Evolutionary conservation across 805 yeast species (phyloP).

Genomic region (Candida schatavii): DNA sequence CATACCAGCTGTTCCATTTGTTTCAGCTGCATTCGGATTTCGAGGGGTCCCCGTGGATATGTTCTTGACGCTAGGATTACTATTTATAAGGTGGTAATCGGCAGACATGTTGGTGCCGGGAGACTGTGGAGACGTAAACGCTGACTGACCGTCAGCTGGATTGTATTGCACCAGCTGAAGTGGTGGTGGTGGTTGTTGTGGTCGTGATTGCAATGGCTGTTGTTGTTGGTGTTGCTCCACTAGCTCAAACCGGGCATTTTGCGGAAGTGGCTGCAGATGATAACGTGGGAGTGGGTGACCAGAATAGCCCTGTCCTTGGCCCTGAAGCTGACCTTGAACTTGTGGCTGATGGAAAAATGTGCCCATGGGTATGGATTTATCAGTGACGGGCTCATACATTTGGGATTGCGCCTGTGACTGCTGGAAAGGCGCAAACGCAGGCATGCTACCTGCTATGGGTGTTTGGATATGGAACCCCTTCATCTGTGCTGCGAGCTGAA

Average conservation of each 20-base stretch:
- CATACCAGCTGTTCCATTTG: too few species aligned
- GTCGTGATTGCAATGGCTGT: not conserved
- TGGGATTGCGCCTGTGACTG: not conserved
- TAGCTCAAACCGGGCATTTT: not conserved
- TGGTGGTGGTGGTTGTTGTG: not conserved
- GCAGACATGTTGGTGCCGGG: too few species aligned
- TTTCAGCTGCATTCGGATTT: not conserved
- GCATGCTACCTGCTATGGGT: slow-evolving; percentile 4
- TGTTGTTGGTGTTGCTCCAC: not conserved
- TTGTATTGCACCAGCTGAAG: not conserved
- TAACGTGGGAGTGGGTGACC: too few species aligned
- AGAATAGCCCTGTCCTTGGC: too few species aligned
- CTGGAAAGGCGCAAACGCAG: slow-evolving; percentile 4
- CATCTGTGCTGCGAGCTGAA: slow-evolving; percentile 6
- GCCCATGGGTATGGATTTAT: not conserved
- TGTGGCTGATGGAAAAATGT: not conserved
- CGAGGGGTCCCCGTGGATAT: not conserved
- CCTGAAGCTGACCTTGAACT: too few species aligned
- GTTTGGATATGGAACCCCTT: slow-evolving; percentile 9
- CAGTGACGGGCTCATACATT: not conserved
- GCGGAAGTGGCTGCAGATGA: too few species aligned
- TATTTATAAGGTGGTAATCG: not conserved
- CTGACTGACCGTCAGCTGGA: not conserved
- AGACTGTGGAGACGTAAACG: not conserved
- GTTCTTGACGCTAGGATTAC: too few species aligned